Evolutionary conservation across 805 yeast species (phyloP).

Genomic region (Hanseniaspora jakobsenii): DNA sequence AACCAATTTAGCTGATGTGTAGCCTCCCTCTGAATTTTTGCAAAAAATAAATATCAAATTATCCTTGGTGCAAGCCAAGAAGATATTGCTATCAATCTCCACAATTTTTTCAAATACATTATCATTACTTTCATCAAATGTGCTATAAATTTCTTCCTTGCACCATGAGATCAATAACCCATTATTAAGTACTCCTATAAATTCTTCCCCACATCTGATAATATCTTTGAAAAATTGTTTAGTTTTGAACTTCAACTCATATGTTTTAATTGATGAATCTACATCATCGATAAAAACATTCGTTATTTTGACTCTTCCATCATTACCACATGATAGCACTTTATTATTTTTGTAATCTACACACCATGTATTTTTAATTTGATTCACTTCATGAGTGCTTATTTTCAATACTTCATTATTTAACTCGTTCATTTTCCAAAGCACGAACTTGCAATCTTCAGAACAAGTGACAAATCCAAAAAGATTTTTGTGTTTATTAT

Average conservation of each 20-base stretch:
- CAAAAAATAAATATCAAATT: constrained; percentile 1
- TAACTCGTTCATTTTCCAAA: constrained; percentile 46
- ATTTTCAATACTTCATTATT: constrained; percentile 21
- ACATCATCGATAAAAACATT: constrained; percentile 32
- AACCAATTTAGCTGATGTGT: no score
- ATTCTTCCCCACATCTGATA: not conserved
- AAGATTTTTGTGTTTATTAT: constrained; percentile 21
- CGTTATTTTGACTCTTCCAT: constrained; percentile 63
- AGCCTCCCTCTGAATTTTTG: no score
- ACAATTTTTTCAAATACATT: no score
- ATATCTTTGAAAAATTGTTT: constrained; percentile 6
- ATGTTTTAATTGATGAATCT: not conserved
- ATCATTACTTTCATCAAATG: no score
- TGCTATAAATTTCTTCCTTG: no score
- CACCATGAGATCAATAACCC: no score
- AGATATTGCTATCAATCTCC: no score
- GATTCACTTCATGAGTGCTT: constrained; percentile 52
- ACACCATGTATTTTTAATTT: constrained; percentile 83
- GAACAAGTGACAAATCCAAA: constrained; percentile 49
- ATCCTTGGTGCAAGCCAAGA: no score
- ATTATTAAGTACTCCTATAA: not conserved
- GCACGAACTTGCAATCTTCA: constrained; percentile 76
- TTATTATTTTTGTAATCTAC: constrained; percentile 40
- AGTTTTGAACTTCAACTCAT: not conserved
- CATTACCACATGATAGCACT: constrained; percentile 77